Percentiles rank a stretch among this genome's conserved stretches.
Evolutionary conservation across 2,329 filamentous ascomycete genomes (phyloP).

Genomic region (Bipolaris victoriae): DNA sequence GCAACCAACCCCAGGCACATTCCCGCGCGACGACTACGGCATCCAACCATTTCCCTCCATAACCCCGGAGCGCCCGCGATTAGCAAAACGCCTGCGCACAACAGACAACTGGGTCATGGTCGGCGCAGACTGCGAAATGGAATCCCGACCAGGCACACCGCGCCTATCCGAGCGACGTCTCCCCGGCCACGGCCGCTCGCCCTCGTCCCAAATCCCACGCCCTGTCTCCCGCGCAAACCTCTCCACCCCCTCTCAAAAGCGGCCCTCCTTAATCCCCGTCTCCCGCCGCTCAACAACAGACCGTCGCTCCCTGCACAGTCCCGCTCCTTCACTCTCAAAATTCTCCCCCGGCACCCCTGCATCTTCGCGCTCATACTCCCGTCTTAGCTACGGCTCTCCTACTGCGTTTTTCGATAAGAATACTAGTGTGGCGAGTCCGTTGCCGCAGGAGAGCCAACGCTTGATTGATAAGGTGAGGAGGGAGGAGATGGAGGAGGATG

Average conservation of each 20-base stretch:
- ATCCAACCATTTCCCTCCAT: slow-evolving; percentile 54
- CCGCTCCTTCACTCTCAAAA: slow-evolving; percentile 8
- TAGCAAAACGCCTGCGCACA: slow-evolving; percentile 57
- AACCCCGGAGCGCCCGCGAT: slow-evolving; percentile 51
- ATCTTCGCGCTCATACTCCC: slow-evolving; percentile 35
- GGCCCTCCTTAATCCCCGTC: slow-evolving; percentile 53
- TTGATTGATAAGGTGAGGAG: slow-evolving; percentile 73
- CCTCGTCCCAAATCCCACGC: slow-evolving; percentile 47
- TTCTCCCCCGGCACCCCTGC: slow-evolving; percentile 16
- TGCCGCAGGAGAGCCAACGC: slow-evolving; percentile 71
- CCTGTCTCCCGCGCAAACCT: slow-evolving; percentile 34
- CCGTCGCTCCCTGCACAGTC: slow-evolving; percentile 27
- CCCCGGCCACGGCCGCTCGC: slow-evolving; percentile 30
- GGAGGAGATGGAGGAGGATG: slow-evolving; percentile 79
- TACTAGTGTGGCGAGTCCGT: slow-evolving; percentile 32
- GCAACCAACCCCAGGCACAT: slow-evolving; percentile 60
- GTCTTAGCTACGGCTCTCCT: slow-evolving; percentile 43
- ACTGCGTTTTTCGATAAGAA: slow-evolving; percentile 26
- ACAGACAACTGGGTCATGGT: slow-evolving; percentile 59
- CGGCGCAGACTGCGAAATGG: slow-evolving; percentile 56
- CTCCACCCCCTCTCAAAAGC: slow-evolving; percentile 28
- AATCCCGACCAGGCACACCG: slow-evolving; percentile 59
- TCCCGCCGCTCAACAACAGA: slow-evolving; percentile 48
- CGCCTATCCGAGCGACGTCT: slow-evolving; percentile 43
- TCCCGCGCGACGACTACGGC: slow-evolving; percentile 58